These are phyloP conservation scores for Ilex aquifolium DNA, from an alignment of 257 asterid species.

Conservation along the genomic window DNA sequence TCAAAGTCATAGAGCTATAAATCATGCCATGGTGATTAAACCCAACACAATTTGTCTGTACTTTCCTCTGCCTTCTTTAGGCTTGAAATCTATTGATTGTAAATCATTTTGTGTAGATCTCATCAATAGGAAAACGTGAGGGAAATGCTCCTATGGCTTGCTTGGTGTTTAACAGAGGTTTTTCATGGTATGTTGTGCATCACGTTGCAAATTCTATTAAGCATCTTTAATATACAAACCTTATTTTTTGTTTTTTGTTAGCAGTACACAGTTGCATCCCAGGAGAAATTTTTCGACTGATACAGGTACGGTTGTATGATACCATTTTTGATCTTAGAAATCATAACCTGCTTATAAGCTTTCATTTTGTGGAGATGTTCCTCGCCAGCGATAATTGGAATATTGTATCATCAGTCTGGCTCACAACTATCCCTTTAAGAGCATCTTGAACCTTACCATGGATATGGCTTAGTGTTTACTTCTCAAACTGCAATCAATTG, in stretches of 20 bases:
- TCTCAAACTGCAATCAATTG: not conserved
- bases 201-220: not conserved
- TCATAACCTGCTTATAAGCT: not conserved
- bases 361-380: not conserved
- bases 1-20: slow-evolving; percentile 28
- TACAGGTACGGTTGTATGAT: slow-evolving; percentile 47
- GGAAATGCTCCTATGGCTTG: slow-evolving; percentile 39
- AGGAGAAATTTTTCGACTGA: slow-evolving; percentile 53
- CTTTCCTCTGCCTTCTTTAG: slow-evolving; percentile 8
- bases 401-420: not conserved
- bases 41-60: slow-evolving; percentile 1
- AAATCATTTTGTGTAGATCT: slow-evolving; percentile 36
- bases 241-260: slow-evolving; percentile 6
- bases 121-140: slow-evolving; percentile 27
- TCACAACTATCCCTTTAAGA: not conserved
- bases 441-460: not conserved
- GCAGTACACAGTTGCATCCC: slow-evolving; percentile 37
- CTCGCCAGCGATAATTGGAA: not conserved
- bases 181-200: slow-evolving; percentile 28
- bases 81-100: slow-evolving; percentile 10
- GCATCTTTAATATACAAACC: not conserved
- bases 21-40: slow-evolving; percentile 29
- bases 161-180: slow-evolving; percentile 36
- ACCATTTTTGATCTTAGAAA: not conserved
- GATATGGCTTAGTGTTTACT: not conserved